Conservation (phyloP, 148 eudicot genomes). For the Heliamphora exappendiculata region DNA sequence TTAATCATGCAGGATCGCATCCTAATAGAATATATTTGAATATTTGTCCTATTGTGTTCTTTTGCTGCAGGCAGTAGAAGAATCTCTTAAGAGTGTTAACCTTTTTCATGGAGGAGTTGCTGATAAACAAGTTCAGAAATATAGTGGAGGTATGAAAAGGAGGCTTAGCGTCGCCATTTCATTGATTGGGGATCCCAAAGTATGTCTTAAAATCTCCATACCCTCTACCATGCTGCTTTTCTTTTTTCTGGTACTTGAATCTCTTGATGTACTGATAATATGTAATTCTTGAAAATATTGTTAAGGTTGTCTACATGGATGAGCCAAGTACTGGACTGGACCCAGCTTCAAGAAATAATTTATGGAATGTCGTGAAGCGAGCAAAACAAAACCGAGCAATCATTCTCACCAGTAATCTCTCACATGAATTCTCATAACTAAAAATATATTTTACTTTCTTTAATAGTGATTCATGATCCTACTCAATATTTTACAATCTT, state of each 20-base stretch:
- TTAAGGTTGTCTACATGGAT: conserved; percentile 91
- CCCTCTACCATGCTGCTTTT: not conserved
- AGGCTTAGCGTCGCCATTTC: conserved; percentile 97
- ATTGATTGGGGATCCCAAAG: conserved; percentile 91
- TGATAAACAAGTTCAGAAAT: conserved; percentile 72
- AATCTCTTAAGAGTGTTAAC: conserved; percentile 74
- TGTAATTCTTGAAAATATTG: conserved; percentile 13
- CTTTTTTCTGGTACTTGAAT: not conserved
- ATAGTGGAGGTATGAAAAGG: conserved; percentile 98
- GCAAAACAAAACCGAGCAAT: conserved; percentile 84
- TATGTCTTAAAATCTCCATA: conserved; percentile 19
- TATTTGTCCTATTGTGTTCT: not conserved
- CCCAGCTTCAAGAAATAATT: conserved; percentile 87
- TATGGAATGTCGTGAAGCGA: conserved; percentile 86
- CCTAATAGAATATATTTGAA: not conserved
- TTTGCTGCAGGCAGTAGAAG: conserved; percentile 71
- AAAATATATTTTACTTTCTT: not conserved
- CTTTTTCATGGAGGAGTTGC: conserved; percentile 80
- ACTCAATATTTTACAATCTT: not conserved
- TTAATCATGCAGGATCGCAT: not conserved
- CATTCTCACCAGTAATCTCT: conserved; percentile 72
- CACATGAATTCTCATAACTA: not conserved
- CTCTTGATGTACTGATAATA: not conserved
- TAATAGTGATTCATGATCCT: not conserved
- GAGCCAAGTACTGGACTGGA: conserved; percentile 97